Evolutionary conservation across 768 basidiomycete species (phyloP), one percentile per base, ranked within the genome.

Genomic region (Lactarius sanguifluus): DNA sequence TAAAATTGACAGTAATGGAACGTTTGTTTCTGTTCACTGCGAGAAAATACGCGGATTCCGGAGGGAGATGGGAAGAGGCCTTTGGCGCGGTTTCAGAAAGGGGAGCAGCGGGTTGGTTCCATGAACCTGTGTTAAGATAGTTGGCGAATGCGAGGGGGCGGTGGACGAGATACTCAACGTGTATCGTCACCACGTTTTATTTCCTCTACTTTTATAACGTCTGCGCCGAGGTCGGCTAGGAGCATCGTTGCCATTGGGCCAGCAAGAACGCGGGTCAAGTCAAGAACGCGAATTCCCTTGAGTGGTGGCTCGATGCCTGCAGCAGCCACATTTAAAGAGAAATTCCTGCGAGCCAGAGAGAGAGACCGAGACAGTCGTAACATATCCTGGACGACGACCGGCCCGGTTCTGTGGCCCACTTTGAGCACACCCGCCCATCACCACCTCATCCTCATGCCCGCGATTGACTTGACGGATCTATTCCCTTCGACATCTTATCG

Each of bases 11-110:
- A 8, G 93, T 94, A 50, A 96, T 82, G 6, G 92, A 94, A 36
- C 91, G 85, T 75, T 96, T 96, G 76, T 94, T 94, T 59, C 96
- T 82, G 75, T 98, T 98, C 0, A 84, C 86, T 0, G 91, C 84
- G 7, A 98, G 83, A 75, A 96, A 98, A 75, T 98, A 98, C 0
- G 96, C 93, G 4, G 93, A 92, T 75, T 98, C 96, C 12, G 94
- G 85, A 10, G 93, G 94, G 0, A 93, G 81, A 73, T 91, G 85
- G 9, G 82, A 74, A 0, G 89, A 76, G 64, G 82, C 81, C 52
- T 77, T 71, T 5, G 91, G 81, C 23, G 80, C 81, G 40, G 80
- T 67, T 15, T 81, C 70, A 13, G 74, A 25, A 9, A 78, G 64
- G 13, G 82, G 80, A 0, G 81, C 81, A 23, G 75, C 75, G 2